Base-by-base conservation (phyloP, 257 asterid species). In the Asclepias syriaca region DNA sequence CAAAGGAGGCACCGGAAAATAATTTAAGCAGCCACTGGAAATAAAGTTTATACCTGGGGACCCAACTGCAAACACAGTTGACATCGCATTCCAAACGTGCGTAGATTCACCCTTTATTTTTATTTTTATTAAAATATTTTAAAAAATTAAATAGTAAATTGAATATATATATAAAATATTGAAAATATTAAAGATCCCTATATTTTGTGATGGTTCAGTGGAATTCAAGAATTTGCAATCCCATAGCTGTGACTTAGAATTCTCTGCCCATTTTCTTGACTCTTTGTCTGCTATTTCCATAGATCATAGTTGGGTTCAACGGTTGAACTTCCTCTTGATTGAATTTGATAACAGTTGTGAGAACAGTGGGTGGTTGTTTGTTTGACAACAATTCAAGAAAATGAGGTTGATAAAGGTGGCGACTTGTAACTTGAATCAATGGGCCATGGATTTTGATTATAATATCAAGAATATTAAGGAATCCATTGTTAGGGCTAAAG, bases 391-490 rank as follows among this genome's bases (percentile, higher is more conserved):
- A 55, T 53, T 39, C 40, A 39, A 74, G 22, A 80, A 81, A 71
- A 91, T 91, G 99, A 94, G 99, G 90, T 78, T 92, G 81, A 78
- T 92, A 84, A 94, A 90, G 74, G 97, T 90, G 64, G 97, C 98
- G 24, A 94, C 95, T 21, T 94, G 96, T 85, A 94, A 87, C 84
- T 81, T 91, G 85, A 92, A 94, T 71, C 98, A 94, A 85, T 91
- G 99, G 99, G 98, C 99, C 11, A 94, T 94, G 99, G 99, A 94
- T 78, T 91, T 94, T 75, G 98, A 94, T 77, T 89, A 90, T 87
- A 94, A 94, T 75, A 68, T 91, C 78, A 91, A 81, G 46, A 87
- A 94, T 74, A 87, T 94, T 39, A 91, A 91, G 90, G 90, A 89
- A 60, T 91, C 99, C 0, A 87, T 94, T 73, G 73, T 82, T 48